Evolutionary conservation across 495 filamentous ascomycete species (phyloP), one percentile per base, ranked within the genome.

Genomic region (Letharia lupina): DNA sequence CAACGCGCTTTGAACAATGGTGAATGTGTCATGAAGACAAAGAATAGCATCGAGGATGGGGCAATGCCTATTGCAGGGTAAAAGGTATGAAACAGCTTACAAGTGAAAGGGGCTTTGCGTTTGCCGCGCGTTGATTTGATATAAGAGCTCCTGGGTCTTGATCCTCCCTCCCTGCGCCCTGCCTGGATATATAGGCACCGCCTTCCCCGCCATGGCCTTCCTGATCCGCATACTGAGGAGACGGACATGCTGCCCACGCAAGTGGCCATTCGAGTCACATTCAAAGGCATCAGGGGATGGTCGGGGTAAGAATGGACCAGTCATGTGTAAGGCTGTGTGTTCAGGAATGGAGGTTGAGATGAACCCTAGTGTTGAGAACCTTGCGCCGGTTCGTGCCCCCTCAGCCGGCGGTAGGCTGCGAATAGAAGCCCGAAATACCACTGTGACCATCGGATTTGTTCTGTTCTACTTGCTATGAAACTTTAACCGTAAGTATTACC

Each of bases 271-370:
- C 11, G 28, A 33, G 59, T 66, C 65, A 67, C 60, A 63, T 67
- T 67, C 39, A 42, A 58, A 63, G 9, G 44, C 10, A 44, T 63
- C 60, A 65, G 67, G 57, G 31, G 63, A 50, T 65, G 63, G 57
- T 61, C 42, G 67, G 57, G 62, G 45, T 31, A 61, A 50, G 67
- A 70, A 70, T 70, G 68, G 7, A 67, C 33, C 47, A 58, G 61
- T 67, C 68, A 67, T 70, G 42, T 7, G 58, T 44, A 28, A 39
- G 58, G 64, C 57, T 33, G 37, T 16, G 18, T 57, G 33, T 56
- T 61, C 63, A 42, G 63, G 67, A 65, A 68, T 68, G 67, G 41
- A 65, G 58, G 44, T 52, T 47, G 58, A 54, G 39, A 45, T 66
- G 54, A 47, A 60, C 40, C 63, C 52, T 54, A 54, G 50, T 33